Evolutionary conservation across 148 eudicot species (phyloP), one percentile per base, ranked within the genome.

Genomic region (Pouteria glomerata): DNA sequence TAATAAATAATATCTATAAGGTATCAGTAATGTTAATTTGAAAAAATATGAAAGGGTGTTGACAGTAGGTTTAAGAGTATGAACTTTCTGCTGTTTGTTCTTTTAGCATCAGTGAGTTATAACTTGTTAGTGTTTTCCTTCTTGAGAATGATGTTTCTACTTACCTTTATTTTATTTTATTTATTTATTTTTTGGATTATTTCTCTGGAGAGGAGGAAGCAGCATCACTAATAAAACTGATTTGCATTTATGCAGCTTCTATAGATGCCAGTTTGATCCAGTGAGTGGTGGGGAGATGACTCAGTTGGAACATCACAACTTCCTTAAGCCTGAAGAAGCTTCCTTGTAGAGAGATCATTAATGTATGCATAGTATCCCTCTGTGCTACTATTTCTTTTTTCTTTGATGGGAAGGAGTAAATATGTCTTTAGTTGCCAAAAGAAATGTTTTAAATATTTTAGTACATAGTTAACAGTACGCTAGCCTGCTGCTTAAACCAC

Each of bases 201-300:
- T 30, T 21, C 13, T 23, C 27, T 23, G 0, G 33, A 37, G 41
- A 58, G n/a, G 35, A 63, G 19, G 23, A n/a, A 19, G 13, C 16
- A 41, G 18, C 31, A 41, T 18, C 44, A 21, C n/a, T n/a, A n/a
- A n/a, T n/a, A n/a, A n/a, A n/a, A n/a, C n/a, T n/a, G n/a, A n/a
- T n/a, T 35, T 29, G 30, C 21, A 35, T 3, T 69, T 62, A 10
- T 85, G 86, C 85, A 94, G 98, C 82, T 91, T 94, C 70, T 94
- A 91, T 45, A 86, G 97, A 3, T 94, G 97, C 79, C 80, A 86
- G 59, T 94, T 87, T 67, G 93, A 94, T 72, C 91, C 98, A 8
- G 82, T 66, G 53, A 84, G 65, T 72, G 98, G 97, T 24, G 98
- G 98, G 72, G 98, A 94, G 85, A 94, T 94, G 98, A 88, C 83